Percentiles rank a stretch among this genome's conserved stretches.
Evolutionary conservation across 352 stramenopile species (phyloP).

Genomic region (Pelagophyceae sp.): DNA sequence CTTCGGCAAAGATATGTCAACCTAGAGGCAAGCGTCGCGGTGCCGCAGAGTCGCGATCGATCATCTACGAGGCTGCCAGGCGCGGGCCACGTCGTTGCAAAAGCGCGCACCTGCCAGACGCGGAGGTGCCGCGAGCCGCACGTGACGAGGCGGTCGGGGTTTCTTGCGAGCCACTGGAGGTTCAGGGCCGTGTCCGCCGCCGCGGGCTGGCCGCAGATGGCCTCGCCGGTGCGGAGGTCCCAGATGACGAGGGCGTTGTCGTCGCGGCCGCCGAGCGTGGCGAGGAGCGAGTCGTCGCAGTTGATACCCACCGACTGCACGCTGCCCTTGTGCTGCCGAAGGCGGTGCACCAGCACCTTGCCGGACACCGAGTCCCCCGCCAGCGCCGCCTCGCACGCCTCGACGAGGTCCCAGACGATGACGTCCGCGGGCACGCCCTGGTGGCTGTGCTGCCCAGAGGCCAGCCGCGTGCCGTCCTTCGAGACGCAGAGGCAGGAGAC

Average conservation of each 20-base stretch:
- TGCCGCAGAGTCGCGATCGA: too few species aligned
- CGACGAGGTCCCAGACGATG: constrained; percentile 84
- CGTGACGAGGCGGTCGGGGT: constrained; percentile 85
- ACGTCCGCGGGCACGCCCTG: constrained; percentile 84
- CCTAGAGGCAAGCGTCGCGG: too few species aligned
- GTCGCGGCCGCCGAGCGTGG: constrained; percentile 83
- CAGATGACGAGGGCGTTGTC: constrained; percentile 93
- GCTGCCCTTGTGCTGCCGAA: constrained; percentile 87
- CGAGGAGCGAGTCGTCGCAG: constrained; percentile 69
- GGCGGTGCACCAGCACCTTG: constrained; percentile 62
- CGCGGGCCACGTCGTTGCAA: too few species aligned
- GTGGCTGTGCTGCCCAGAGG: constrained; percentile 76
- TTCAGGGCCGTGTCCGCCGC: constrained; percentile 78
- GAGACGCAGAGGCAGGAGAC: constrained; percentile 82
- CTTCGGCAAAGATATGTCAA: constrained; percentile 73
- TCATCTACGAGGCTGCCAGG: too few species aligned
- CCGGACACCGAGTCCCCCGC: constrained; percentile 58
- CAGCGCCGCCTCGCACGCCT: constrained; percentile 56
- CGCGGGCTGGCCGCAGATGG: constrained; percentile 82
- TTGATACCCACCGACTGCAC: constrained; percentile 82
- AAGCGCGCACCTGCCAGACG: constrained; percentile 76
- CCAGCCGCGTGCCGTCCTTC: constrained; percentile 72
- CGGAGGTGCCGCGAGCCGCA: constrained; percentile 83
- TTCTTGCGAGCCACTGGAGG: constrained; percentile 69
- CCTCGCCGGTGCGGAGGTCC: constrained; percentile 71